These are phyloP conservation scores for Lactifluus volemus DNA, from an alignment of 768 basidiomycete genomes.

Conservation along the genomic window DNA sequence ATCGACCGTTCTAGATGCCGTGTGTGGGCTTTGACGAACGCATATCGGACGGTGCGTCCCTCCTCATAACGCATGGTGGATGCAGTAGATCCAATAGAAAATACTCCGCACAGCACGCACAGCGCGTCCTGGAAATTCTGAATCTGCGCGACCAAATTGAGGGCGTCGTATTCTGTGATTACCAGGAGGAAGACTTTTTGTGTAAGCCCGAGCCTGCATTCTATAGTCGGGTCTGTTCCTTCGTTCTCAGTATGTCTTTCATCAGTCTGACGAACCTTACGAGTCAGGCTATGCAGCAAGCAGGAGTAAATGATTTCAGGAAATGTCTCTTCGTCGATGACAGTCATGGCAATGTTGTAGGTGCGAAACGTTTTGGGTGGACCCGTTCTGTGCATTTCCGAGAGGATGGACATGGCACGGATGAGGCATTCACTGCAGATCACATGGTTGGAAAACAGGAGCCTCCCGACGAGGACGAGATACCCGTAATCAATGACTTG, in stretches of 20 bases:
- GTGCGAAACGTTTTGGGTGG: slow-evolving; percentile 62
- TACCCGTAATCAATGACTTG: slow-evolving; percentile 46
- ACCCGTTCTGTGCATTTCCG: slow-evolving; percentile 67
- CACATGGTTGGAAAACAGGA: slow-evolving; percentile 30
- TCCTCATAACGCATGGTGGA: no score
- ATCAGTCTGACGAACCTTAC: not conserved
- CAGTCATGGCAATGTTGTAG: slow-evolving; percentile 57
- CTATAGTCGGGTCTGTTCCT: slow-evolving; percentile 45
- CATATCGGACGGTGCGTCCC: slow-evolving; percentile 55
- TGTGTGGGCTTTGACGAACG: slow-evolving; percentile 87
- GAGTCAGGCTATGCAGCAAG: slow-evolving; percentile 56
- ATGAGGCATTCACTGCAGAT: slow-evolving; percentile 54
- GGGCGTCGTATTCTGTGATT: slow-evolving; percentile 75
- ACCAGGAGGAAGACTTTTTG: slow-evolving; percentile 50
- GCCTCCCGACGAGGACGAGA: slow-evolving; percentile 31
- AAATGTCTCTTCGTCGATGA: slow-evolving; percentile 80
- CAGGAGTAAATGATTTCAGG: slow-evolving; percentile 51
- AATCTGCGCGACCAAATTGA: slow-evolving; percentile 62
- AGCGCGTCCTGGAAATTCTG: slow-evolving; percentile 68
- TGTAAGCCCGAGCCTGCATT: slow-evolving; percentile 78
- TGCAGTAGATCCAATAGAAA: not conserved
- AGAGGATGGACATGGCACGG: slow-evolving; percentile 52
- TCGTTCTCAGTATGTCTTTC: not conserved
- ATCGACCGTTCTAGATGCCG: slow-evolving; percentile 67
- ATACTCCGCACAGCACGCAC: slow-evolving; percentile 52